phyloP scores from a whole-genome alignment of 169 alveolate genomes.

The Plasmodium berghei region DNA sequence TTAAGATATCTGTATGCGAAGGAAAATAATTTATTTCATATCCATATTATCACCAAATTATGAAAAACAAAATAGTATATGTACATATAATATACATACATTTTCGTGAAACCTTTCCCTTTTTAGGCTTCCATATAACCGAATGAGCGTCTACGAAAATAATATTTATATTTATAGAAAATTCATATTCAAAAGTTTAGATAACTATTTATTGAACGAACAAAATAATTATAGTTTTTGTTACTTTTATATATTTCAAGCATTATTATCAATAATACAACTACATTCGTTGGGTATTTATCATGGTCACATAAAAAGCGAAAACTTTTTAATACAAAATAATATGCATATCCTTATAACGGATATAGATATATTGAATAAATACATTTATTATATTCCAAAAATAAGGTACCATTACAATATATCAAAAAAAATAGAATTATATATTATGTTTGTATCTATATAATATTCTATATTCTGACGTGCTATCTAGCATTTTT shows the following conservation, averaged over 20 bases:
- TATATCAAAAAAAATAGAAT: too few relatives aligned
- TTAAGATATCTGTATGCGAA: too few relatives aligned
- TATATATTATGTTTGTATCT: too few relatives aligned
- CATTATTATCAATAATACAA: slow-evolving; percentile 66
- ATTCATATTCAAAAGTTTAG: slow-evolving; percentile 45
- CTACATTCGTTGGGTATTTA: slow-evolving; percentile 77
- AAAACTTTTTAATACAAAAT: slow-evolving; percentile 76
- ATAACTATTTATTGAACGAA: slow-evolving; percentile 44
- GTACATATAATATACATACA: not conserved
- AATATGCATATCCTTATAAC: slow-evolving; percentile 73
- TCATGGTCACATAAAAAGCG: slow-evolving; percentile 81
- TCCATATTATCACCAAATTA: too few relatives aligned
- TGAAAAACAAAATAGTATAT: not conserved
- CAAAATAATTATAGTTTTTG: slow-evolving; percentile 23
- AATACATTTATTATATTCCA: slow-evolving; percentile 44
- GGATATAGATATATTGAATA: slow-evolving; percentile 69
- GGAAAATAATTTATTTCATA: too few relatives aligned
- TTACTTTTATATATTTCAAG: slow-evolving; percentile 70
- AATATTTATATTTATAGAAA: slow-evolving; percentile 63
- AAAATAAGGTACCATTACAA: slow-evolving; percentile 7
- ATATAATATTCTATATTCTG: too few relatives aligned
- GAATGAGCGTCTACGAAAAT: slow-evolving; percentile 73
- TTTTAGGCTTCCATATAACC: slow-evolving; percentile 50
- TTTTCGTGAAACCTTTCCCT: not conserved
- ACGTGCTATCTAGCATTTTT: too few relatives aligned